Base-by-base conservation (phyloP, 2,329 filamentous ascomycete genomes). In the Pseudogymnoascus pannorum region DNA sequence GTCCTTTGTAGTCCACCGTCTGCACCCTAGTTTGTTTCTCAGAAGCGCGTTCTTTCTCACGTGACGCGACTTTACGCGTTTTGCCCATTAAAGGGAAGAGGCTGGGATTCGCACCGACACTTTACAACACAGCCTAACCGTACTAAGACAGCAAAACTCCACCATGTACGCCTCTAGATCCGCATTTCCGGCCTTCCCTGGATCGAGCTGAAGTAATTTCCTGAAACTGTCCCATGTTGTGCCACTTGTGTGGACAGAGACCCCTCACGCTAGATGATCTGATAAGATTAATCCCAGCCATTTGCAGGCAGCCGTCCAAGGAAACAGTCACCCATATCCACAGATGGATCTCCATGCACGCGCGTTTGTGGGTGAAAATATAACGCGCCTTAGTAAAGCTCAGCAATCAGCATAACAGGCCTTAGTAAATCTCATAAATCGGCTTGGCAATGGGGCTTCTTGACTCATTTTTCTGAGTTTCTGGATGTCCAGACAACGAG, bases 21-120 rank as follows among this genome's bases (percentile, higher is more conserved):
- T 24, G 31, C n/a, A 58, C 57, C 57, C 57, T 58, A 36, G 57
- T 58, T 40, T 58, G 57, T 58, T 58, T 58, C 24, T 40, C 5
- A 2, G 35, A 29, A 24, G 57, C 57, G 57, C 57, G 57, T 58
- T 40, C 5, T 40, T 29, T 14, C 31, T 36, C 57, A 58, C 57
- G 57, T 58, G 57, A 58, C 31, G 57, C 57, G 57, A 58, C 18
- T 58, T 58, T 58, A 36, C 57, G 57, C 57, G 57, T 58, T 58
- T 58, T 40, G 31, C 31, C 33, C 57, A 24, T 24, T 58, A 58
- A 54, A 54, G 26, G 26, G 48, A 54, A 58, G 57, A 24, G 57
- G 57, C 57, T 58, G 57, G 57, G 48, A 31, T 54, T 31, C 24
- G 48, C 48, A 54, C 48, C 26, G n/a, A 54, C 48, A 54, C 48